A percentile compares a stretch with the other conserved stretches of the same genome.
These are phyloP conservation scores for Gossypium schwendimanii DNA, from an alignment of 441 rosid species.

Conservation along the genomic window DNA sequence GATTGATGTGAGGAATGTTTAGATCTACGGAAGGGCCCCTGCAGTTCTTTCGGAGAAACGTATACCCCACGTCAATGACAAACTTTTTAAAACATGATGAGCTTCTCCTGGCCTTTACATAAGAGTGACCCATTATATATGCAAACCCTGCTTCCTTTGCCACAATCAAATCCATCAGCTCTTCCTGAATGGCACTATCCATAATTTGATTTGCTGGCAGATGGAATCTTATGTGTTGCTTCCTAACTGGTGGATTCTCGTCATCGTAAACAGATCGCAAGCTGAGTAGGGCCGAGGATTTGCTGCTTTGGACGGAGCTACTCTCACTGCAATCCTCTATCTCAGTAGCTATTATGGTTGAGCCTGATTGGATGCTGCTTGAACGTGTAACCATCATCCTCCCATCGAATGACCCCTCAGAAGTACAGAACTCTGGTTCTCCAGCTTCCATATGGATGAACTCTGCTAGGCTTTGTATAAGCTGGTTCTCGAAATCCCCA, in stretches of 20 bases:
- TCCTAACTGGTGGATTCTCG: constrained; percentile 48
- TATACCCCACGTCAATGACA: constrained; percentile 66
- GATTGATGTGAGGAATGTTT: constrained; percentile 86
- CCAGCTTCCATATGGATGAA: constrained; percentile 90
- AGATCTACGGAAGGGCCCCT: constrained; percentile 87
- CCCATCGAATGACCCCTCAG: constrained; percentile 69
- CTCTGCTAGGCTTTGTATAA: constrained; percentile 86
- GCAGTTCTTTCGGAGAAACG: constrained; percentile 88
- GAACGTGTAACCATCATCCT: constrained; percentile 90
- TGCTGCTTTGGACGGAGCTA: constrained; percentile 56
- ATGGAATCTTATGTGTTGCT: constrained; percentile 60
- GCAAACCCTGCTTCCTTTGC: constrained; percentile 90
- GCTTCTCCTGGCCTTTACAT: constrained; percentile 66
- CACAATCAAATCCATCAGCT: constrained; percentile 63
- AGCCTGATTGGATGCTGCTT: constrained; percentile 38
- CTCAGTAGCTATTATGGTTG: constrained; percentile 49
- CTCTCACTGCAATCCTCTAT: constrained; percentile 34
- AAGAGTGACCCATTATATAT: constrained; percentile 82
- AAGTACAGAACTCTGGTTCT: constrained; percentile 41
- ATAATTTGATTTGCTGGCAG: constrained; percentile 45
- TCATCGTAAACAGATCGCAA: constrained; percentile 58
- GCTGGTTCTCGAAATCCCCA: constrained; percentile 74
- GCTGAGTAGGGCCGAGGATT: constrained; percentile 55
- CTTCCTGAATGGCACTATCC: constrained; percentile 71
- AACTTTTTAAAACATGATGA: constrained; percentile 65